Evolutionary conservation across 179 eudicot species (phyloP).

Genomic region (Amaranthus tricolor): DNA sequence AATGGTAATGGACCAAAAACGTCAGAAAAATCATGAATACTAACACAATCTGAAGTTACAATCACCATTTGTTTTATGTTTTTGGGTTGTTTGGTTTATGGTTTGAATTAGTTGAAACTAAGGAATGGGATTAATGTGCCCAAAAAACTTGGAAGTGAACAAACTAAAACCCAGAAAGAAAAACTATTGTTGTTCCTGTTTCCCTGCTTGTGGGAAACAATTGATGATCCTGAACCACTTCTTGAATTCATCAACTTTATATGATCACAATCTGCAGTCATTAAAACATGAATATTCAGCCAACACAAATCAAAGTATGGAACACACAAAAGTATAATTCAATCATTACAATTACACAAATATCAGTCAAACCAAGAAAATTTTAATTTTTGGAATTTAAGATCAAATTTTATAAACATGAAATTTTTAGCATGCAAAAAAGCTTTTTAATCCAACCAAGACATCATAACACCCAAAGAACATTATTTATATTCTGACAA

Average conservation of each 20-base stretch:
- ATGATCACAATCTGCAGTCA: slow-evolving; percentile 15
- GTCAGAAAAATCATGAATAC: slow-evolving; percentile 43
- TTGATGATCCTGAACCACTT: slow-evolving; percentile 17
- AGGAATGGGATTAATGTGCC: slow-evolving; percentile 33
- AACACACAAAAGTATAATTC: no score
- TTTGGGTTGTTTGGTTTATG: neutral
- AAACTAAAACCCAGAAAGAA: slow-evolving; percentile 31
- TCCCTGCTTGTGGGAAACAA: slow-evolving; percentile 39
- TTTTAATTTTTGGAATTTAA: no score
- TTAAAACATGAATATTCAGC: neutral
- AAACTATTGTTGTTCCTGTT: slow-evolving; percentile 22
- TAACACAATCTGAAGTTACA: slow-evolving; percentile 37
- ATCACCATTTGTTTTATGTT: slow-evolving; percentile 26
- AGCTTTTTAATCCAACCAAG: no score
- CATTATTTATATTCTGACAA: no score
- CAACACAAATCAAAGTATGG: neutral
- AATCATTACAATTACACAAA: no score
- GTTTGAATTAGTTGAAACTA: slow-evolving; percentile 13
- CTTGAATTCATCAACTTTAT: slow-evolving; percentile 32
- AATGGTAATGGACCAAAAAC: slow-evolving; percentile 44
- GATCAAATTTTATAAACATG: no score
- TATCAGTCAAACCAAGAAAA: no score
- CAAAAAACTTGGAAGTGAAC: slow-evolving; percentile 23
- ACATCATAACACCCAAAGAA: no score
- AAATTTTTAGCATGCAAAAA: no score